Conservation (phyloP, 169 alveolate species). For the Amoebophrya sp. region DNA sequence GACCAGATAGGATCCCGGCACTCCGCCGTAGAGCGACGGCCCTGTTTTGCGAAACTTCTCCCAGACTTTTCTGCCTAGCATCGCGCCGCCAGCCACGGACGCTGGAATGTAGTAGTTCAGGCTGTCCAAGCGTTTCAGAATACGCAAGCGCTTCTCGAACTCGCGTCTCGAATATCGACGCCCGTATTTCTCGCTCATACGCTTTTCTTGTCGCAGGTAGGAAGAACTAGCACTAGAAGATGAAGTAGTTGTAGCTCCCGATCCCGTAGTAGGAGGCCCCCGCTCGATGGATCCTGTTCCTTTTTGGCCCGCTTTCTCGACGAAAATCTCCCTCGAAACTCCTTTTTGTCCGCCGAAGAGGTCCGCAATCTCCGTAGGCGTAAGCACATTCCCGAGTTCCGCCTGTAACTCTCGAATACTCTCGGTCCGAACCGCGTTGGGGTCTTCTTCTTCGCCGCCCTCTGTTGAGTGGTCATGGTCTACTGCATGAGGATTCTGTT, state of each 20-base stretch:
- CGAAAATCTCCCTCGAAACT: too few species aligned
- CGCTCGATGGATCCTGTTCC: not conserved
- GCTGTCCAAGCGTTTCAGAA: not conserved
- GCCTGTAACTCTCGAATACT: not conserved
- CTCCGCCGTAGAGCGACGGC: not conserved
- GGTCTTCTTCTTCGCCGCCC: too few species aligned
- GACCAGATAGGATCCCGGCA: not conserved
- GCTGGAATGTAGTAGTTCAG: not conserved
- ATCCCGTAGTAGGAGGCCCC: not conserved
- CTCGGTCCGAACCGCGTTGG: too few species aligned
- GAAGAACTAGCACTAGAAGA: too few species aligned
- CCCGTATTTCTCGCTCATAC: not conserved
- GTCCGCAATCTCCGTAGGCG: not conserved
- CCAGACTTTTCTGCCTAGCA: not conserved
- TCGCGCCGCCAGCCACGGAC: conserved; percentile 4
- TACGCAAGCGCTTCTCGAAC: conserved; percentile 21
- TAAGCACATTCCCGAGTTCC: not conserved
- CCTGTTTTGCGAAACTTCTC: not conserved
- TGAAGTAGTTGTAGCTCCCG: too few species aligned
- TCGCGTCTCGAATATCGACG: not conserved
- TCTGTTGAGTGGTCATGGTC: too few species aligned
- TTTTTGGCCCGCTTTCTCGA: too few species aligned
- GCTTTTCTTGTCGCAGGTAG: not conserved
- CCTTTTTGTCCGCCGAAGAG: not conserved
- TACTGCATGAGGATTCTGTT: too few species aligned